A percentile compares a stretch with the other conserved stretches of the same genome.
These are phyloP conservation scores for Salix koriyanagi DNA, from an alignment of 345 rosid genomes.

Conservation along the genomic window DNA sequence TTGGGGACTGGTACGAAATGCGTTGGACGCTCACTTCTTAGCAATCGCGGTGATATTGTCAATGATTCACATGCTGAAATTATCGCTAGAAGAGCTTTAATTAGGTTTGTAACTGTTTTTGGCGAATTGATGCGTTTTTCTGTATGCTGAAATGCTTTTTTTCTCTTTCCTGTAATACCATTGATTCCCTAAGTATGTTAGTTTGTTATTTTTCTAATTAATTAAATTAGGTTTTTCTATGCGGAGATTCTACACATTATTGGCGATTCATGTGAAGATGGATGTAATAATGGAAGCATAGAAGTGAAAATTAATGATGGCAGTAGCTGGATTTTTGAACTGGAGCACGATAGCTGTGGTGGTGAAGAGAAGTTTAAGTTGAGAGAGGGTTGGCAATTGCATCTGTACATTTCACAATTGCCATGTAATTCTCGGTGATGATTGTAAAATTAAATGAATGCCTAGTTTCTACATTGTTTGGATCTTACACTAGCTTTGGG, in stretches of 20 bases:
- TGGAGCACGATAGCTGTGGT: conserved; percentile 24
- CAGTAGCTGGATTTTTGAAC: conserved; percentile 32
- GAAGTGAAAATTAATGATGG: conserved; percentile 21
- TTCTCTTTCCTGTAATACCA: no score
- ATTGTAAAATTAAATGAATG: background rate
- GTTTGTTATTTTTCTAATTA: background rate
- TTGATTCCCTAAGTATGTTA: background rate
- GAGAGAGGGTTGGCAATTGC: conserved; percentile 61
- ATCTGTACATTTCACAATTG: conserved; percentile 80
- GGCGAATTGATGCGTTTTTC: background rate
- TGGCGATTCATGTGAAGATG: conserved; percentile 5
- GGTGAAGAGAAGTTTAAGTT: conserved; percentile 40
- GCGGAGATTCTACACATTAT: conserved; percentile 47
- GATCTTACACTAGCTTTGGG: background rate
- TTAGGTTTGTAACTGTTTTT: conserved; percentile 38
- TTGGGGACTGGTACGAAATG: conserved; percentile 92
- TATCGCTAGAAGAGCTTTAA: conserved; percentile 68
- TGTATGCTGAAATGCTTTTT: background rate
- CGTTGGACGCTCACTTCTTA: conserved; percentile 54
- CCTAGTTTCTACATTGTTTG: background rate
- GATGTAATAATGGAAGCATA: conserved; percentile 11
- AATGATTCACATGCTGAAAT: conserved; percentile 93
- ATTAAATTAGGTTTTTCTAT: conserved; percentile 58
- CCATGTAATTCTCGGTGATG: conserved; percentile 59
- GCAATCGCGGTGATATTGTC: conserved; percentile 68